A percentile compares a stretch with the other conserved stretches of the same genome.
These are phyloP conservation scores for Tritrichomonas musculus DNA, from an alignment of 208 protist species.

Conservation along the genomic window DNA sequence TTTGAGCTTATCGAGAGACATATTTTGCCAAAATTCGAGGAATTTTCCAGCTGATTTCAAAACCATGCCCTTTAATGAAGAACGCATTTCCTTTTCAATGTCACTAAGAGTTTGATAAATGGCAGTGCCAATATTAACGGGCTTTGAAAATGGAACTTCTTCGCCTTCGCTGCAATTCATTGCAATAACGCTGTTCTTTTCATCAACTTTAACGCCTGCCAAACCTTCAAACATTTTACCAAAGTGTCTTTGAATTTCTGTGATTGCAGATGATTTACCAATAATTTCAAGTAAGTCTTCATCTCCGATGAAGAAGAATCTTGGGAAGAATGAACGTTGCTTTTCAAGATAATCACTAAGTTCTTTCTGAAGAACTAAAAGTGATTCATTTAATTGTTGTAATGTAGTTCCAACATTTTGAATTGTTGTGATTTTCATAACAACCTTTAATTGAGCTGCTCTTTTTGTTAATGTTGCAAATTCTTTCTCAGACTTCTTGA, in stretches of 20 bases:
- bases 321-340: constrained; percentile 72
- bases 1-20: constrained; percentile 11
- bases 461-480: neutral
- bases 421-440: neutral
- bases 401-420: constrained; percentile 17
- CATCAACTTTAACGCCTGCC: constrained; percentile 55
- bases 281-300: constrained; percentile 99
- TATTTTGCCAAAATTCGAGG: neutral
- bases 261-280: constrained; percentile 65
- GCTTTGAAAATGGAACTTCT: constrained; percentile 64
- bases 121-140: constrained; percentile 43
- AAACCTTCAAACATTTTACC: constrained; percentile 99
- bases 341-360: constrained; percentile 36
- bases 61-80: neutral
- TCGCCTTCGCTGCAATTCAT: constrained; percentile 82
- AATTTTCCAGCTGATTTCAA: neutral
- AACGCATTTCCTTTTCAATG: constrained; percentile 37
- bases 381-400: neutral
- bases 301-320: constrained; percentile 99
- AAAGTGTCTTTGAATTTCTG: constrained; percentile 83
- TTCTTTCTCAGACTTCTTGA: constrained; percentile 25
- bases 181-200: constrained; percentile 59
- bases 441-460: neutral
- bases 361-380: constrained; percentile 21
- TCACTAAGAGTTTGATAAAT: constrained; percentile 33